A percentile compares a stretch with the other conserved stretches of the same genome.
Evolutionary conservation across 345 rosid species (phyloP).

Genomic region (Moricandia moricandioides): DNA sequence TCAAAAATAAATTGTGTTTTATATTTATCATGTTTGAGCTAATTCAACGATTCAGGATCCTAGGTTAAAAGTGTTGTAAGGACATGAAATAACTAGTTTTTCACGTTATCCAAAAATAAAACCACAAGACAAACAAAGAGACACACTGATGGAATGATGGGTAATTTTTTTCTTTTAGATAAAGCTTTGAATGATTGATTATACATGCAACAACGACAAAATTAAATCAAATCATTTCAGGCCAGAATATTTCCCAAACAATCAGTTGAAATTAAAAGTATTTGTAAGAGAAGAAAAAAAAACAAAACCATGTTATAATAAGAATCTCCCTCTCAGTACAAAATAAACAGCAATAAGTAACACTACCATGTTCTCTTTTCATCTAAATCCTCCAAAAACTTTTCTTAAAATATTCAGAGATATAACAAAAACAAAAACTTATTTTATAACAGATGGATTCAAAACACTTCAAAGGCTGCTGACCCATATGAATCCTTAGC

Average conservation of each 20-base stretch:
- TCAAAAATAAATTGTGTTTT: neutral
- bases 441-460: conserved; percentile 27
- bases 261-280: neutral
- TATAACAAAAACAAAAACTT: neutral
- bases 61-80: neutral
- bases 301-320: conserved; percentile 16
- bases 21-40: neutral
- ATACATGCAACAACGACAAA: neutral
- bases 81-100: neutral
- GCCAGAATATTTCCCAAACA: neutral
- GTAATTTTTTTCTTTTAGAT: too few species aligned
- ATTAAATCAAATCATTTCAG: conserved; percentile 16
- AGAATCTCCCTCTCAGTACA: conserved; percentile 3
- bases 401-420: neutral
- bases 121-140: neutral
- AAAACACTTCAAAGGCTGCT: conserved; percentile 11
- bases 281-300: neutral
- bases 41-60: neutral
- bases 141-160: too few species aligned
- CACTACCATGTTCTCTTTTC: neutral
- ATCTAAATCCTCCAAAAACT: conserved; percentile 3
- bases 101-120: neutral
- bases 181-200: neutral
- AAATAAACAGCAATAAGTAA: neutral
- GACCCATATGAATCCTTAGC: neutral